phyloP scores from a whole-genome alignment of 257 asterid species.

The Solanum chmielewskii region DNA sequence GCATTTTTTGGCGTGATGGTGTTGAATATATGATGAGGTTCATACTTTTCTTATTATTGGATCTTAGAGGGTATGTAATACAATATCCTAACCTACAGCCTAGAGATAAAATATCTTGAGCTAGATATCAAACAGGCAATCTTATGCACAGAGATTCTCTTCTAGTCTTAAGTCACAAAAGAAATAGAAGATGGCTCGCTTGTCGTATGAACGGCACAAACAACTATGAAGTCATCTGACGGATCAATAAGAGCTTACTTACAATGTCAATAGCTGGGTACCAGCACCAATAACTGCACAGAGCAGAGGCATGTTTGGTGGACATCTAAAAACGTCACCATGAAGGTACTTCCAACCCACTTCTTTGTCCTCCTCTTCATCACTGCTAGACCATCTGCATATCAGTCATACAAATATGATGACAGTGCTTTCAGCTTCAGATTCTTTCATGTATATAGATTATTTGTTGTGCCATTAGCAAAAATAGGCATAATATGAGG shows the following conservation, averaged over 20 bases:
- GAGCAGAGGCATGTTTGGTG: slow-evolving; percentile 45
- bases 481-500: slow-evolving; percentile 9
- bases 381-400: slow-evolving; percentile 53
- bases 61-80: not conserved
- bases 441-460: not conserved
- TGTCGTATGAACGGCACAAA: not conserved
- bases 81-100: not conserved
- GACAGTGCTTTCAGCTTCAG: not conserved
- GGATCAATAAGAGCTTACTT: slow-evolving; percentile 10
- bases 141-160: not conserved
- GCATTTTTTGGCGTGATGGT: not conserved
- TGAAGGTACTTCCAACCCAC: slow-evolving; percentile 73
- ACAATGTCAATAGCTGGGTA: slow-evolving; percentile 59
- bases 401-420: not conserved
- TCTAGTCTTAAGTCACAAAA: not conserved
- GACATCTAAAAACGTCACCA: slow-evolving; percentile 61
- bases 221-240: not conserved
- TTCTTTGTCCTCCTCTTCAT: slow-evolving; percentile 83
- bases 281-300: slow-evolving; percentile 79
- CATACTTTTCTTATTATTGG: not conserved
- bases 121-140: not conserved
- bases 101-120: not conserved
- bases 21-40: not conserved
- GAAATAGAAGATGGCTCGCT: not conserved
- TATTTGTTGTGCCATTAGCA: not conserved